A percentile compares a stretch with the other conserved stretches of the same genome.
Evolutionary conservation across 768 basidiomycete genomes (phyloP).

Genomic region (Leccinum ochraceum): DNA sequence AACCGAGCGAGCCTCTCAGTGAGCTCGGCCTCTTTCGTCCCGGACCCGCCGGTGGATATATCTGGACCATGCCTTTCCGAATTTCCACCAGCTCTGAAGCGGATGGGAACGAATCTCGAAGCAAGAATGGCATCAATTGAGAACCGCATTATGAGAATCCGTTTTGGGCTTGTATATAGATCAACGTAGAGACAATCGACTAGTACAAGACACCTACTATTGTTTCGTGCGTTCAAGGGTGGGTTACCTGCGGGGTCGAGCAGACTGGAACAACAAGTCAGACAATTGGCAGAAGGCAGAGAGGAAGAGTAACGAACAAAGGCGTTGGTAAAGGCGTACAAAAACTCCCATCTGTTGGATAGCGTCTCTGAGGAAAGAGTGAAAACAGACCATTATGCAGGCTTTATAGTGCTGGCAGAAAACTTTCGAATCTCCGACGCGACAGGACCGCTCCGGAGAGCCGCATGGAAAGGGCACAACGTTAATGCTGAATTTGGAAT

Average conservation of each 20-base stretch:
- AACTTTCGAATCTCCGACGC: conserved; percentile 30
- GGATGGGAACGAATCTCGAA: conserved; percentile 24
- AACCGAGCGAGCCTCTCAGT: conserved; percentile 26
- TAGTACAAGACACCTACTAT: conserved; percentile 13
- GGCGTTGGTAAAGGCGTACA: conserved; percentile 30
- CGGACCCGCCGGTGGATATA: conserved; percentile 16
- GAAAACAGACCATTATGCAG: not conserved
- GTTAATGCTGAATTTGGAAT: conserved; percentile 10
- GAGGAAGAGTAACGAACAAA: conserved; percentile 22
- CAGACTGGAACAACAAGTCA: conserved; percentile 22
- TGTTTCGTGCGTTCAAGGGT: conserved; percentile 27
- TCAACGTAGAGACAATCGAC: conserved; percentile 2
- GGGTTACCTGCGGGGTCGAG: conserved; percentile 30
- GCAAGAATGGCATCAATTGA: conserved; percentile 22
- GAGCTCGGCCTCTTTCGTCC: conserved; percentile 24
- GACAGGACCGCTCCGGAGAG: conserved; percentile 19
- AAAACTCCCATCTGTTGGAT: conserved; percentile 38
- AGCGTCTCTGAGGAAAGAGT: conserved; percentile 20
- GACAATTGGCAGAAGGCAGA: not conserved
- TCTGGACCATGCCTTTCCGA: conserved; percentile 28
- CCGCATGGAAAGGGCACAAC: conserved; percentile 8
- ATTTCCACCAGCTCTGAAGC: conserved; percentile 16
- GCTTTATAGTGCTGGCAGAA: conserved; percentile 21
- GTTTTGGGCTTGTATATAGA: conserved; percentile 12
- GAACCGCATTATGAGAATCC: conserved; percentile 24